Evolutionary conservation across 2,329 filamentous ascomycete species (phyloP).

Genomic region (Trichophyton verrucosum): DNA sequence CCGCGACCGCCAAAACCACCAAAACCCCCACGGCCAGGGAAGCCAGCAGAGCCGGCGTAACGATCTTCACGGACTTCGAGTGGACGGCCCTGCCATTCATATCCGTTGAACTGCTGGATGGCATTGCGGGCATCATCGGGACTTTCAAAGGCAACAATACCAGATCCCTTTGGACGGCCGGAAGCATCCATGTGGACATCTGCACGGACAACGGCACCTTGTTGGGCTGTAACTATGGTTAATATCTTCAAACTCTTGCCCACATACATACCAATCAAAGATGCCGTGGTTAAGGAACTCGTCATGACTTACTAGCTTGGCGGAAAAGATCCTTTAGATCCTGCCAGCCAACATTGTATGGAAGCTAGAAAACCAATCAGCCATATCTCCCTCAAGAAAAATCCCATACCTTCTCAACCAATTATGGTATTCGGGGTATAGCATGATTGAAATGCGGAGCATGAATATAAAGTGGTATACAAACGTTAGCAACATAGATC

Average conservation of each 20-base stretch:
- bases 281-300: background rate
- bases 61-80: conserved; percentile 95
- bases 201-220: conserved; percentile 77
- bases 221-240: conserved; percentile 30
- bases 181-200: conserved; percentile 89
- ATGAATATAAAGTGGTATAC: conserved; percentile 39
- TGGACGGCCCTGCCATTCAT: conserved; percentile 90
- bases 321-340: conserved; percentile 98
- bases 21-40: conserved; percentile 32
- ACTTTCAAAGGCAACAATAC: conserved; percentile 92
- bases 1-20: conserved; percentile 34
- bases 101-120: conserved; percentile 95
- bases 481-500: conserved; percentile 96
- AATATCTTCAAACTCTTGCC: conserved; percentile 17
- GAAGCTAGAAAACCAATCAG: conserved; percentile 55
- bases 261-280: background rate
- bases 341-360: conserved; percentile 96
- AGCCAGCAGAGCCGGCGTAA: conserved; percentile 50
- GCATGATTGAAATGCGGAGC: background rate
- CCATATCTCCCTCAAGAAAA: conserved; percentile 5
- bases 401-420: background rate
- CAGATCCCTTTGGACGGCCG: conserved; percentile 88
- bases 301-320: conserved; percentile 67
- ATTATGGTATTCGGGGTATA: background rate
- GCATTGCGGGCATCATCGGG: conserved; percentile 90